These are phyloP conservation scores for Zymoseptoria crescenta DNA, from an alignment of 2,329 filamentous ascomycete genomes.

Conservation along the genomic window DNA sequence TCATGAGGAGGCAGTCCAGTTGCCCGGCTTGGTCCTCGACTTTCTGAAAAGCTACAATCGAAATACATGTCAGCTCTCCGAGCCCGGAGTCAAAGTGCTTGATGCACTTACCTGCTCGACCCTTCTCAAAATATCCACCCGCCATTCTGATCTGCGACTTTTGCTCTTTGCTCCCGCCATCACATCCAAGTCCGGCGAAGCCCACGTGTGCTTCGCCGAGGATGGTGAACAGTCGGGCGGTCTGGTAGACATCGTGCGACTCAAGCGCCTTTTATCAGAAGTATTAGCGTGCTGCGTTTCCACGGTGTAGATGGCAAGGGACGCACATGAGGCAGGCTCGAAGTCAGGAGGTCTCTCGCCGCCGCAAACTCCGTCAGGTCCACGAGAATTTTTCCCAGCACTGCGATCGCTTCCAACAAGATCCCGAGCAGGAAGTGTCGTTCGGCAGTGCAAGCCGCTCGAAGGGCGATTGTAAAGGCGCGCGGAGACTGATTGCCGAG, in stretches of 20 bases:
- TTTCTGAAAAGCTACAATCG: slow-evolving; percentile 48
- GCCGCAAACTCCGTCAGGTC: slow-evolving; percentile 63
- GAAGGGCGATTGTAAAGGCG: slow-evolving; percentile 67
- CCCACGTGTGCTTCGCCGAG: slow-evolving; percentile 76
- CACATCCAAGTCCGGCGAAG: slow-evolving; percentile 51
- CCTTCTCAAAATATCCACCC: slow-evolving; percentile 23
- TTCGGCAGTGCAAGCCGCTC: slow-evolving; percentile 67
- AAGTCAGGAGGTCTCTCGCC: slow-evolving; percentile 56
- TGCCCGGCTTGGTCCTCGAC: slow-evolving; percentile 63
- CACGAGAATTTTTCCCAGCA: slow-evolving; percentile 60
- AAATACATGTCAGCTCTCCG: not conserved
- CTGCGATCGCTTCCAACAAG: slow-evolving; percentile 65
- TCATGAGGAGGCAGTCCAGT: slow-evolving; percentile 75
- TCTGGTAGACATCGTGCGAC: slow-evolving; percentile 54
- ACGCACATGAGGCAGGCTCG: slow-evolving; percentile 62
- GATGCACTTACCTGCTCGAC: slow-evolving; percentile 26
- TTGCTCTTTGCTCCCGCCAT: slow-evolving; percentile 21
- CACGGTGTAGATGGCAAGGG: not conserved
- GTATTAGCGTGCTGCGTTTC: not conserved
- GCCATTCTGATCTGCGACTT: slow-evolving; percentile 21
- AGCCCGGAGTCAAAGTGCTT: not conserved
- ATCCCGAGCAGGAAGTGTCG: slow-evolving; percentile 59
- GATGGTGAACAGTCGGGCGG: slow-evolving; percentile 59
- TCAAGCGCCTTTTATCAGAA: slow-evolving; percentile 48
- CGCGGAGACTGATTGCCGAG: slow-evolving; percentile 61